These are phyloP conservation scores for Scutellaria baicalensis DNA, from an alignment of 257 asterid genomes.

Conservation along the genomic window DNA sequence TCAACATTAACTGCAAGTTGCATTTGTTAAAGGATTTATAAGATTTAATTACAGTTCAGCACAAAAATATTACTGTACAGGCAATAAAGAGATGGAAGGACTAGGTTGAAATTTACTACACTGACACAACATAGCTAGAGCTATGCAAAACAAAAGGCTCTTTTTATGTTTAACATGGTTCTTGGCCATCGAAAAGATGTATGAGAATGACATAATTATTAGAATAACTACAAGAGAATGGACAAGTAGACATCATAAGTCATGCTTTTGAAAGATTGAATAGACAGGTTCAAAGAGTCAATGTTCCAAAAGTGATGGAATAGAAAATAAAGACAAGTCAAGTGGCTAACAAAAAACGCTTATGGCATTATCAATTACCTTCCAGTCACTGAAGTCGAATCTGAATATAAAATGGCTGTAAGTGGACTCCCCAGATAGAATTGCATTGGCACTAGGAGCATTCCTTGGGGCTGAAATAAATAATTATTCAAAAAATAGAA, in stretches of 20 bases:
- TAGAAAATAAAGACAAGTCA: not conserved
- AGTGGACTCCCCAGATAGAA: slow-evolving; percentile 62
- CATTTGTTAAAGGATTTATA: not conserved
- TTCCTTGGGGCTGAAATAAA: slow-evolving; percentile 68
- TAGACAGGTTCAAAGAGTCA: too few relatives aligned
- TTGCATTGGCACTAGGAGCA: slow-evolving; percentile 71
- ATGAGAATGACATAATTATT: too few relatives aligned
- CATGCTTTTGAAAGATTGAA: too few relatives aligned
- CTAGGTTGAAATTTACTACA: too few relatives aligned
- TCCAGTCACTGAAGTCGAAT: slow-evolving; percentile 81
- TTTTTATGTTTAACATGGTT: too few relatives aligned
- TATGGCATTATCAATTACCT: slow-evolving; percentile 39
- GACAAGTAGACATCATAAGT: too few relatives aligned
- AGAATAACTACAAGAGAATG: too few relatives aligned
- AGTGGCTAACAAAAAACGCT: not conserved
- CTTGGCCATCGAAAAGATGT: too few relatives aligned
- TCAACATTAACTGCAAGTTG: slow-evolving; percentile 64
- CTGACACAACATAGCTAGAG: too few relatives aligned
- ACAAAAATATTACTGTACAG: not conserved
- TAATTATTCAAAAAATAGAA: not conserved
- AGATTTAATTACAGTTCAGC: not conserved
- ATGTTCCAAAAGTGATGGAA: not conserved
- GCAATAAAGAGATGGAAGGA: not conserved
- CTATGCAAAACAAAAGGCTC: too few relatives aligned
- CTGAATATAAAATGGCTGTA: slow-evolving; percentile 74